phyloP scores from a whole-genome alignment of 345 rosid genomes.

The Erucastrum elatum region DNA sequence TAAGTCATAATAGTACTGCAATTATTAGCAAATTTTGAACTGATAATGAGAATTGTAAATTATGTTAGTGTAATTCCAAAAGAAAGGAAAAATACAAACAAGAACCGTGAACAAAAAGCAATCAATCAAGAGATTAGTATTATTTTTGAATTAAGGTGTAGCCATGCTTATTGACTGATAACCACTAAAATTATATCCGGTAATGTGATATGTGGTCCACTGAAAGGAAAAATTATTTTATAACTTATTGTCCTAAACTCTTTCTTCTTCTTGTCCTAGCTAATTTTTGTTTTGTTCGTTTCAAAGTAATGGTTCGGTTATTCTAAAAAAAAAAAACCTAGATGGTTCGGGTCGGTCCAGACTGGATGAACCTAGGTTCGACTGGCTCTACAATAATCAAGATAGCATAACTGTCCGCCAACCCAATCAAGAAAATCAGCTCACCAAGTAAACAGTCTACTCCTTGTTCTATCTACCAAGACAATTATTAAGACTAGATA shows the following conservation, averaged over 20 bases:
- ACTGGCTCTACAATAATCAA: neutral
- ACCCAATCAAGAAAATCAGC: no score
- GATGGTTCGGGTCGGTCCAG: no score
- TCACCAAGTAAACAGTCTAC: neutral
- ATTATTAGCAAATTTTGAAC: neutral
- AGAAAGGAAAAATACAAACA: neutral
- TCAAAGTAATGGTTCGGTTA: no score
- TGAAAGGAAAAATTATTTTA: neutral
- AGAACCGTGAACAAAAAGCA: neutral
- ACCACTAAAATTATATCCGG: conserved; percentile 24
- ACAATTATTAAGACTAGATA: neutral
- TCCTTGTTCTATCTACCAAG: neutral
- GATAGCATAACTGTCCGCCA: neutral
- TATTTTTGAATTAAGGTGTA: neutral
- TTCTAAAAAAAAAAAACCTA: no score
- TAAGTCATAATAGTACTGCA: neutral
- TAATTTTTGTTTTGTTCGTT: no score
- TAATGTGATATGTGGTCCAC: neutral
- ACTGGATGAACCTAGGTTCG: neutral
- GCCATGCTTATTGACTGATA: conserved; percentile 29
- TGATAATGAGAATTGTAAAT: neutral
- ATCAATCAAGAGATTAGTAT: neutral
- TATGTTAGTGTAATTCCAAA: neutral
- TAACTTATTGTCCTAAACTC: neutral
- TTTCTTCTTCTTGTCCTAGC: neutral